These are phyloP conservation scores for Phytophthora megakarya DNA, from an alignment of 352 stramenopile genomes.

Conservation along the genomic window DNA sequence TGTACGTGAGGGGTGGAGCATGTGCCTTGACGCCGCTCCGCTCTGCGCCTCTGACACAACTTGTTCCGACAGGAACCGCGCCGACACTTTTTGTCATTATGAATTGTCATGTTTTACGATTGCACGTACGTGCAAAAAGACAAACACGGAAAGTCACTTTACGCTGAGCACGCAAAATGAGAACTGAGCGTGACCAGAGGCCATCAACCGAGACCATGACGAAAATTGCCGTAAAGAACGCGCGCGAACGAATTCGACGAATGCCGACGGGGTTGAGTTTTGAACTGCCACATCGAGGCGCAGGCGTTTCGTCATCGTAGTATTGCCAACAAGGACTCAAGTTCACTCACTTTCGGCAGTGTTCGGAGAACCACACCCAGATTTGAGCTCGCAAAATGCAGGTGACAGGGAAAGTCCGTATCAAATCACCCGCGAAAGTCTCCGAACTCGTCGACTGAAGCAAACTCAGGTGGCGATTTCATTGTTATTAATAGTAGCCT, in stretches of 20 bases:
- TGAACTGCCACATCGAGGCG: neutral
- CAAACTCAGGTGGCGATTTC: no score
- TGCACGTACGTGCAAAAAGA: neutral
- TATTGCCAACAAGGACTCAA: neutral
- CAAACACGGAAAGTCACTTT: neutral
- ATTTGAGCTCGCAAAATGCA: no score
- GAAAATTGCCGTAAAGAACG: constrained; percentile 28
- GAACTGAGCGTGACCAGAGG: constrained; percentile 15
- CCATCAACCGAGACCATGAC: neutral
- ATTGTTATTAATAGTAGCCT: no score
- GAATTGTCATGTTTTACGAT: constrained; percentile 3
- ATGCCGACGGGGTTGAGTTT: constrained; percentile 13
- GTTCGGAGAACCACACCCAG: neutral
- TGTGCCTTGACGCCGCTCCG: constrained; percentile 4
- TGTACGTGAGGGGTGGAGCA: constrained; percentile 6
- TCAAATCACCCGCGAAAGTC: no score
- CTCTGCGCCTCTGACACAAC: constrained; percentile 15
- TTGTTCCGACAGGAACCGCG: constrained; percentile 20
- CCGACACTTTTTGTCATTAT: constrained; percentile 23
- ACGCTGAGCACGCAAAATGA: constrained; percentile 28
- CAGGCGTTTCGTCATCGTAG: neutral
- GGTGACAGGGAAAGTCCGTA: no score
- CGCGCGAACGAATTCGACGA: constrained; percentile 25
- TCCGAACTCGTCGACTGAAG: no score
- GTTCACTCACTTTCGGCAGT: neutral